These are phyloP conservation scores for Zasmidium cellare DNA, from an alignment of 2,329 filamentous ascomycete genomes.

Conservation along the genomic window DNA sequence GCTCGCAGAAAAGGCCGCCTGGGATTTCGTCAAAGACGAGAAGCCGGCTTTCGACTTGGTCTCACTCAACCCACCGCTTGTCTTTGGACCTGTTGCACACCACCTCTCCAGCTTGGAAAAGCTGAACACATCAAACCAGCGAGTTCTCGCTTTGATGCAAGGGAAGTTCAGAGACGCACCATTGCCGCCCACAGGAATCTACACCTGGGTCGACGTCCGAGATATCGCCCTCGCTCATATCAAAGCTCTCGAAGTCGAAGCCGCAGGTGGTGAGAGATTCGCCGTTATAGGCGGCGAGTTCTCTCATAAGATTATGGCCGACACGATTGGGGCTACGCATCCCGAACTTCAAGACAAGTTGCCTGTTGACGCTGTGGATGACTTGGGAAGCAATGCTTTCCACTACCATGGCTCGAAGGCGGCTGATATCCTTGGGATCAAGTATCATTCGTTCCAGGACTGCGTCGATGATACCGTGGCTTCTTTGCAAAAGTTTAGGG, in stretches of 20 bases:
- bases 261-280: not conserved
- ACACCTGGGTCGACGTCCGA: not conserved
- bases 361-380: too few species aligned
- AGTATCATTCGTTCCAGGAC: too few species aligned
- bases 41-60: slow-evolving; percentile 3
- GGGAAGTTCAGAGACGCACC: not conserved
- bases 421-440: too few species aligned
- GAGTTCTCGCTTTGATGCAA: not conserved
- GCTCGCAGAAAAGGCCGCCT: slow-evolving; percentile 9
- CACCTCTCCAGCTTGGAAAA: not conserved
- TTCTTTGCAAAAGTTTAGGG: too few species aligned
- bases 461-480: too few species aligned
- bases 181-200: too few species aligned
- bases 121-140: not conserved
- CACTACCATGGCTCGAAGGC: too few species aligned
- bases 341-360: too few species aligned
- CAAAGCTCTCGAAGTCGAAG: not conserved
- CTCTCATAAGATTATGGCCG: too few species aligned
- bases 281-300: too few species aligned
- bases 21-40: slow-evolving; percentile 6
- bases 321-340: too few species aligned
- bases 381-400: too few species aligned
- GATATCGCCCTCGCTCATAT: not conserved
- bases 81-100: not conserved
- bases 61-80: slow-evolving; percentile 2